These are phyloP conservation scores for Spizellomyces punctatus DNA, from an alignment of 192 early-diverging fungal genomes.

Conservation along the genomic window DNA sequence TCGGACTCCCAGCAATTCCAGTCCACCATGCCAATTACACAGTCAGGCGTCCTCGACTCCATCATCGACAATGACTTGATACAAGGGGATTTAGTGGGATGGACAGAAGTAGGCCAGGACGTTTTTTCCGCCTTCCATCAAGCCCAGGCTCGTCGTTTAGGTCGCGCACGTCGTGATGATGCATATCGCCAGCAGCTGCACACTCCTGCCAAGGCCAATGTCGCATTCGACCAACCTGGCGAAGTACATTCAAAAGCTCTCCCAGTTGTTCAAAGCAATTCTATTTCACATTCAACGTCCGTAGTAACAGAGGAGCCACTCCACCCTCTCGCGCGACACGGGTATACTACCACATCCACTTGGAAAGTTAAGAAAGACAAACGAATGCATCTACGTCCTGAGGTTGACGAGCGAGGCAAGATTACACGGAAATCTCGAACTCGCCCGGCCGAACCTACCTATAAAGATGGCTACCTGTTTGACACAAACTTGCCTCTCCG, in stretches of 20 bases:
- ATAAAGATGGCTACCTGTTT: slow-evolving; percentile 25
- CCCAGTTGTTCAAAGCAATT: not conserved
- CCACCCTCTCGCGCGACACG: slow-evolving; percentile 17
- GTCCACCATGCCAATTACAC: no score
- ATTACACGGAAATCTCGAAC: not conserved
- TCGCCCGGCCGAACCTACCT: not conserved
- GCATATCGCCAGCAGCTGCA: not conserved
- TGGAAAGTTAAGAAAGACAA: slow-evolving; percentile 17
- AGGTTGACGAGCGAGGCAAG: not conserved
- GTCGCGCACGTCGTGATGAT: not conserved
- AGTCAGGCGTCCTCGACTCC: not conserved
- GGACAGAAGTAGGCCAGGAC: not conserved
- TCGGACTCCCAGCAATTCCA: no score
- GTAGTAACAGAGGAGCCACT: not conserved
- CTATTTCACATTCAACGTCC: not conserved
- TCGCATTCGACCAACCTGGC: not conserved
- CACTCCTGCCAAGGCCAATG: not conserved
- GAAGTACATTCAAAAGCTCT: not conserved
- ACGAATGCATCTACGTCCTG: not conserved
- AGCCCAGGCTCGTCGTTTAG: not conserved
- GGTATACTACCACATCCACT: slow-evolving; percentile 9
- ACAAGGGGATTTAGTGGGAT: not conserved
- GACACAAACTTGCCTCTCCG: slow-evolving; percentile 26
- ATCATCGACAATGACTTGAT: not conserved
- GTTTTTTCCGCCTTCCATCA: slow-evolving; percentile 1